phyloP scores from a whole-genome alignment of 2,329 filamentous ascomycete genomes.

The Dichotomopilus funicola region DNA sequence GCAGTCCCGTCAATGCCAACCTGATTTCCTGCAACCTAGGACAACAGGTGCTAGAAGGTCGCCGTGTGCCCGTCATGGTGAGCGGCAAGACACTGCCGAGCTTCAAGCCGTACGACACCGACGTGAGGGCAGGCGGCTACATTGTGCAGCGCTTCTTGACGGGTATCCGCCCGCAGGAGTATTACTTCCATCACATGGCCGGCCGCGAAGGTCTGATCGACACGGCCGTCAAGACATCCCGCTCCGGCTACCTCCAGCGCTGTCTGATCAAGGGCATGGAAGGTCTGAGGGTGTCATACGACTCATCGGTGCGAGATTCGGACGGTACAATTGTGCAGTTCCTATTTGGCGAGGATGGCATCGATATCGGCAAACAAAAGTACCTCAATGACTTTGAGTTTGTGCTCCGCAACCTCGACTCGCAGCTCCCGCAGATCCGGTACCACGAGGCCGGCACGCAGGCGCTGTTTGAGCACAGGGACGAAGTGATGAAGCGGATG shows the following conservation, averaged over 20 bases:
- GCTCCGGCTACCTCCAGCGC: slow-evolving; percentile 91
- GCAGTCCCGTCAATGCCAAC: slow-evolving; percentile 86
- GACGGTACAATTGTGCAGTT: slow-evolving; percentile 94
- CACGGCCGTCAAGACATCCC: slow-evolving; percentile 96
- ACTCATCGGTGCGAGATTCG: slow-evolving; percentile 86
- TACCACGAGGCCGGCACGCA: slow-evolving; percentile 47
- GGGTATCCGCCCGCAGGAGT: slow-evolving; percentile 93
- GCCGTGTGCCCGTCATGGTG: slow-evolving; percentile 93
- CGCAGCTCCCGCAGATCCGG: slow-evolving; percentile 69
- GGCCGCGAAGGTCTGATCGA: slow-evolving; percentile 97
- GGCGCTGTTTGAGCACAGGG: slow-evolving; percentile 46
- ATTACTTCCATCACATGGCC: slow-evolving; percentile 99
- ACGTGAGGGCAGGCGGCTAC: slow-evolving; percentile 84
- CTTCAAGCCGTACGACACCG: slow-evolving; percentile 86
- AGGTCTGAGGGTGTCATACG: slow-evolving; percentile 84
- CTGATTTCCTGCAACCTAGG: slow-evolving; percentile 96
- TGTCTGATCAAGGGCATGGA: slow-evolving; percentile 99
- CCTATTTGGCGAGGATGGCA: slow-evolving; percentile 90
- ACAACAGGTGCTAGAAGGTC: slow-evolving; percentile 91
- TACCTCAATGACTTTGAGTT: slow-evolving; percentile 89
- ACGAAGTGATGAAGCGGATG: slow-evolving; percentile 66
- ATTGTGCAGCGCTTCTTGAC: slow-evolving; percentile 96
- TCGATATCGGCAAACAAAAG: slow-evolving; percentile 90
- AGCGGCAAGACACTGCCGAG: slow-evolving; percentile 94
- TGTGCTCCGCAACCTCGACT: slow-evolving; percentile 76